A percentile compares a stretch with the other conserved stretches of the same genome.
Evolutionary conservation across 345 rosid species (phyloP).

Genomic region (Fremontodendron californicum): DNA sequence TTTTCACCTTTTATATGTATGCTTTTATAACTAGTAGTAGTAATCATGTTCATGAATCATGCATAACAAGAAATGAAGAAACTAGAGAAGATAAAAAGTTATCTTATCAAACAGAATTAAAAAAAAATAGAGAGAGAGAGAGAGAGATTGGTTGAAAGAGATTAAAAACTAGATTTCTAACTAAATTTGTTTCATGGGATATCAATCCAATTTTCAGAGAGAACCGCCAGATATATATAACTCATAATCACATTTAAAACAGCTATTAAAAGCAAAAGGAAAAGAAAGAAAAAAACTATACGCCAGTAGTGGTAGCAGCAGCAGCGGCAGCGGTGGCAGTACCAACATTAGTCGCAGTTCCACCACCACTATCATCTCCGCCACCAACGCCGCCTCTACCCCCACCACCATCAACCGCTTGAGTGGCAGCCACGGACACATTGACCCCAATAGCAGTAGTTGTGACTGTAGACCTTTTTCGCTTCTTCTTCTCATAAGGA

Average conservation of each 20-base stretch:
- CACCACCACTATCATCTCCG: constrained; percentile 9
- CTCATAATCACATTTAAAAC: constrained; percentile 23
- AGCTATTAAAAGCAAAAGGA: neutral
- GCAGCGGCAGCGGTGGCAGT: neutral
- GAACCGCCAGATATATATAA: constrained; percentile 12
- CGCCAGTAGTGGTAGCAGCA: constrained; percentile 24
- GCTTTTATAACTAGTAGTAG: neutral
- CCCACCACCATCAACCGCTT: neutral
- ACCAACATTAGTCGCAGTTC: constrained; percentile 8
- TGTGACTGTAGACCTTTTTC: constrained; percentile 41
- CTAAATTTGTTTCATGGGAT: constrained; percentile 19
- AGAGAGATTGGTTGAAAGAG: neutral
- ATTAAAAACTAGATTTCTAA: constrained; percentile 10
- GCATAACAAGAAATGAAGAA: neutral
- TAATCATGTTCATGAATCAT: neutral
- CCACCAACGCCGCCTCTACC: constrained; percentile 1
- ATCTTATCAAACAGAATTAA: neutral
- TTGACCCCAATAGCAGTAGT: constrained; percentile 15
- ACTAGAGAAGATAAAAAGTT: neutral
- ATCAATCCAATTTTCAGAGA: constrained; percentile 11
- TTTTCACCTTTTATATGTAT: neutral
- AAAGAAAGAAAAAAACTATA: constrained; percentile 18
- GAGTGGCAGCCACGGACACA: constrained; percentile 17
- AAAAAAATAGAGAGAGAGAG: no score
- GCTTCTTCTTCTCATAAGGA: constrained; percentile 71